Evolutionary conservation across 495 filamentous ascomycete genomes (phyloP), one percentile per base, ranked within the genome.

Genomic region (Hypoxylon subgilvum): DNA sequence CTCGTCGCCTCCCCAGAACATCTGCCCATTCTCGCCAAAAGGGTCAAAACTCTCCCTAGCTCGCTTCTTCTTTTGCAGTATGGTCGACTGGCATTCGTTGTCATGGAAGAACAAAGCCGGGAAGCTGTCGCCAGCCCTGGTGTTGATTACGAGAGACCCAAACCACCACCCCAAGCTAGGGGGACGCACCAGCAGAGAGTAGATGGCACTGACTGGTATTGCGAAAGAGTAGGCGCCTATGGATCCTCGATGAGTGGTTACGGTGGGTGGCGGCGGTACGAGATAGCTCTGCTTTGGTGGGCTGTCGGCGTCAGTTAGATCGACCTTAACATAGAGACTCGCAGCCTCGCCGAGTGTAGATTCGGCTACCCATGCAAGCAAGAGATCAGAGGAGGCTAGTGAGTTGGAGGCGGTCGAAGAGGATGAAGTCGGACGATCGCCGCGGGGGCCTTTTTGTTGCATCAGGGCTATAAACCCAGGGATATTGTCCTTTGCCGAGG

Each of bases 1-100:
- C 76, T 98, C 94, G 65, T 98, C 94, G 3, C 95, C 94, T 38
- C 94, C 95, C 94, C 94, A 98, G 58, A 96, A 97, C 71, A 97
- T 84, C 69, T 86, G 82, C 0, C 92, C 91, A 41, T 83, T 82
- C 46, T 90, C 89, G 9, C 86, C 84, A 64, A 96, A 97, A 0
- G 94, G 95, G 64, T 96, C 91, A 63, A 98, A 97, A 34, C 73
- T 88, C 16, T 96, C 90, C 56, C 83, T 81, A 1, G 89, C 85
- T 25, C 88, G 76, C 68, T 86, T 89, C 80, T 92, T 95, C 74
- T 92, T 91, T 74, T 97, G 93, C 42, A 95, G 71, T 30, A 97
- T 96, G 4, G 94, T 98, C 36, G 87, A 92, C 72, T 96, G 89
- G 72, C 94, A 98, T 78, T 98, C 95, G 47, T 82, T 88, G 64